phyloP scores from a whole-genome alignment of 2,329 filamentous ascomycete genomes.

The Exophiala calicioides region DNA sequence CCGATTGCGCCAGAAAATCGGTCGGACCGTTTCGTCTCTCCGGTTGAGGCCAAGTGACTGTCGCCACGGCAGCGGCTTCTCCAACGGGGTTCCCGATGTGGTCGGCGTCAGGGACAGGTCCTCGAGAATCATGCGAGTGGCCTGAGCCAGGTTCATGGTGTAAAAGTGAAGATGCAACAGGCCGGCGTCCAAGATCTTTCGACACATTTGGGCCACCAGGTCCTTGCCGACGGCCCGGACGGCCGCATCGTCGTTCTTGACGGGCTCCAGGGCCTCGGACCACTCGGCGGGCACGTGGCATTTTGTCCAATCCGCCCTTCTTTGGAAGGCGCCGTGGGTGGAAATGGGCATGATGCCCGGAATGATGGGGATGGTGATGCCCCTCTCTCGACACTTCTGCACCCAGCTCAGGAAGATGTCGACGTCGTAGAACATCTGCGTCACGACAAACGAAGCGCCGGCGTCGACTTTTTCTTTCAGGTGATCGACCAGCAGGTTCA shows the following conservation, averaged over 20 bases:
- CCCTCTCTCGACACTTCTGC: constrained; percentile 76
- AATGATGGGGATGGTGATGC: constrained; percentile 80
- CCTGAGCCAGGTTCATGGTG: constrained; percentile 97
- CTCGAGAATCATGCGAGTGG: constrained; percentile 90
- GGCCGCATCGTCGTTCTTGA: constrained; percentile 94
- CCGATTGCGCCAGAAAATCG: constrained; percentile 97
- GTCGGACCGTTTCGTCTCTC: constrained; percentile 90
- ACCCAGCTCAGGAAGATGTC: constrained; percentile 95
- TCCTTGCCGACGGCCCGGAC: constrained; percentile 87
- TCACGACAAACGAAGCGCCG: constrained; percentile 90
- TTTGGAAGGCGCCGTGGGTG: constrained; percentile 88
- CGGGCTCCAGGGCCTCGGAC: constrained; percentile 78
- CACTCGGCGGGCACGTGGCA: constrained; percentile 79
- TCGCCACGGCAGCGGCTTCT: constrained; percentile 93
- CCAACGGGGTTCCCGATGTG: constrained; percentile 68
- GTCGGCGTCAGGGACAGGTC: constrained; percentile 82
- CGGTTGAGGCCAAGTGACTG: constrained; percentile 88
- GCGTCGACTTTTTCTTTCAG: constrained; percentile 97
- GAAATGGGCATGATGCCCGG: constrained; percentile 92
- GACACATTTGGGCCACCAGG: constrained; percentile 86
- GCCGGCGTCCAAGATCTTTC: constrained; percentile 76
- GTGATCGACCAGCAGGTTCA: constrained; percentile 82
- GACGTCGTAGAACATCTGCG: constrained; percentile 99
- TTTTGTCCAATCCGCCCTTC: constrained; percentile 88
- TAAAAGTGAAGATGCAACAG: constrained; percentile 95